A percentile compares a stretch with the other conserved stretches of the same genome.
These are phyloP conservation scores for Suhomyces wounanorum DNA, from an alignment of 1,139 yeast species.

Conservation along the genomic window DNA sequence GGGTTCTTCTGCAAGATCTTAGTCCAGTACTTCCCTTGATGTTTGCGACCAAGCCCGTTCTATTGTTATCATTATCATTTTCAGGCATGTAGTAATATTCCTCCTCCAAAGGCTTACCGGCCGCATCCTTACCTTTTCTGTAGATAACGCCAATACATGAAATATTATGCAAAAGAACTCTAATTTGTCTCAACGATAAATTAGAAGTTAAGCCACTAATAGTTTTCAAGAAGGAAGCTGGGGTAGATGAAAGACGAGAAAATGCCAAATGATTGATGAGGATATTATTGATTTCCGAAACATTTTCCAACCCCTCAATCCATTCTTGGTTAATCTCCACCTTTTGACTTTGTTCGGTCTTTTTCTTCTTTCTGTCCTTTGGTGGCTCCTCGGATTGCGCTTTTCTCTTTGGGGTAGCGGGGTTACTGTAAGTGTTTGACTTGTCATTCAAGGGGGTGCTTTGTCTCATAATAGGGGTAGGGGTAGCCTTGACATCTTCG, in stretches of 20 bases:
- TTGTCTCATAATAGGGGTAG: conserved; percentile 15
- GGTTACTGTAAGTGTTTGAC: conserved; percentile 24
- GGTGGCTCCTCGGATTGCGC: conserved; percentile 37
- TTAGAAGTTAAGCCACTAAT: conserved; percentile 53
- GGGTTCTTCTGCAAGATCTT: conserved; percentile 89
- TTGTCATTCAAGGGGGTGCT: conserved; percentile 29
- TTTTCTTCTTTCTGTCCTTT: conserved; percentile 17
- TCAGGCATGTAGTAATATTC: conserved; percentile 91
- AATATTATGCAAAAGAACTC: conserved; percentile 51
- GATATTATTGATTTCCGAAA: conserved; percentile 60
- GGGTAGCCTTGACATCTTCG: conserved; percentile 2
- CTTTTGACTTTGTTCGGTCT: conserved; percentile 16
- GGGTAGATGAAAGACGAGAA: conserved; percentile 84
- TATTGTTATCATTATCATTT: conserved; percentile 68
- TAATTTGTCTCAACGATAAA: conserved; percentile 49
- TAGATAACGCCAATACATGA: conserved; percentile 78
- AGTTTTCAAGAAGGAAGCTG: conserved; percentile 65
- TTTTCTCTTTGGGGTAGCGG: conserved; percentile 23
- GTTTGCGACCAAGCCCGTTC: conserved; percentile 70
- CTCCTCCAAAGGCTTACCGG: conserved; percentile 90
- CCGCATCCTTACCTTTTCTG: conserved; percentile 92
- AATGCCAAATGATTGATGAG: conserved; percentile 86
- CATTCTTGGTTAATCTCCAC: conserved; percentile 30
- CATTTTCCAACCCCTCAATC: conserved; percentile 35
- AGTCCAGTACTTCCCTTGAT: conserved; percentile 81